phyloP scores from a whole-genome alignment of 306 rosid species.

The Castanea sativa region DNA sequence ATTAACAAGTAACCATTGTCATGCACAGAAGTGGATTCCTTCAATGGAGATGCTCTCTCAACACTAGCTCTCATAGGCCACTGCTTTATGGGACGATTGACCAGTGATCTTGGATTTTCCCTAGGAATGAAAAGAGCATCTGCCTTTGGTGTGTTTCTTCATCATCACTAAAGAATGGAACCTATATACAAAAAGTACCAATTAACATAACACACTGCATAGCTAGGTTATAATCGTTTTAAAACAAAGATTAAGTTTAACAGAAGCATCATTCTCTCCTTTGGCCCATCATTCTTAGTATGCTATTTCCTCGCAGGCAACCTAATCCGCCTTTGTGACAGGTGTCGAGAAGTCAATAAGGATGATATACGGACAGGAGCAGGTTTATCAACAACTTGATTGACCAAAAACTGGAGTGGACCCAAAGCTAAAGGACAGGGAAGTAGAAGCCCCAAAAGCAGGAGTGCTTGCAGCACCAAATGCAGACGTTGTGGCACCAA shows the following conservation, averaged over 20 bases:
- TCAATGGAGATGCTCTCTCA: conserved; percentile 52
- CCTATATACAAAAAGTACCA: conserved; percentile 42
- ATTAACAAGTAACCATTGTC: conserved; percentile 56
- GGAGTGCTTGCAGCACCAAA: conserved; percentile 84
- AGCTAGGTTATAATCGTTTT: neutral
- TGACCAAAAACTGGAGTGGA: conserved; percentile 1
- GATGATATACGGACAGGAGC: conserved; percentile 76
- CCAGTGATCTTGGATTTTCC: conserved; percentile 97
- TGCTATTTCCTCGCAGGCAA: conserved; percentile 77
- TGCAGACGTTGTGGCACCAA: conserved; percentile 57
- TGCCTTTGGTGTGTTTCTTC: conserved; percentile 84
- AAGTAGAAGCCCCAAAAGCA: conserved; percentile 63
- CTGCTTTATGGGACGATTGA: conserved; percentile 79
- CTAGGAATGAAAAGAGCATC: conserved; percentile 92
- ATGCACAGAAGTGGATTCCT: conserved; percentile 38
- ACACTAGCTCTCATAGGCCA: conserved; percentile 60
- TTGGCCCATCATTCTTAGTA: conserved; percentile 70
- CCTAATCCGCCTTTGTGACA: conserved; percentile 79
- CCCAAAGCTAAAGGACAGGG: conserved; percentile 60
- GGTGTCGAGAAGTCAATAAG: conserved; percentile 87
- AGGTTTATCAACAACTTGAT: conserved; percentile 65
- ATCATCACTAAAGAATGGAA: conserved; percentile 85
- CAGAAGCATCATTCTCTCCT: conserved; percentile 44
- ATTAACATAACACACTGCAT: neutral
- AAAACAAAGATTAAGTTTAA: conserved; percentile 10